These are phyloP conservation scores for Licmophora abbreviata DNA, from an alignment of 108 stramenopile genomes.

Conservation along the genomic window DNA sequence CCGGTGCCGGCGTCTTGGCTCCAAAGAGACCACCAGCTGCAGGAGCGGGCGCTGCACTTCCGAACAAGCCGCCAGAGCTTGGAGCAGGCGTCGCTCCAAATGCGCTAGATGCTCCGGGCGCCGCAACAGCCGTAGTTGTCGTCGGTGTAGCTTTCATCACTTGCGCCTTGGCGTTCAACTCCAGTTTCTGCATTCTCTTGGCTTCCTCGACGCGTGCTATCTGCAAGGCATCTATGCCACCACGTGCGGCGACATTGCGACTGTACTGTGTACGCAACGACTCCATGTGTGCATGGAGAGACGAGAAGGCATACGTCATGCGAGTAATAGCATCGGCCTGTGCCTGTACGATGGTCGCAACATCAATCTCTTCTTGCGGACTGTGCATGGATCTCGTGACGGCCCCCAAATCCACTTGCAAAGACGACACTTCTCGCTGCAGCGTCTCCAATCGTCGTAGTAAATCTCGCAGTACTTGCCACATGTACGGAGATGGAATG, in stretches of 20 bases:
- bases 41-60: constrained; percentile 50
- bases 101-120: constrained; percentile 14
- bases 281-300: constrained; percentile 44
- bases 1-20: constrained; percentile 30
- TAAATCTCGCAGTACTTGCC: constrained; percentile 51
- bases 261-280: constrained; percentile 36
- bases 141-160: constrained; percentile 28
- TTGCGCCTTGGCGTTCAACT: constrained; percentile 38
- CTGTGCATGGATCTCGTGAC: constrained; percentile 19
- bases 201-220: constrained; percentile 42
- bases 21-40: constrained; percentile 47
- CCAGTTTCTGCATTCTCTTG: constrained; percentile 36
- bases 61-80: constrained; percentile 30
- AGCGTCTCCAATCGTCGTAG: constrained; percentile 35
- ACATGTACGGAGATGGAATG: constrained; percentile 73
- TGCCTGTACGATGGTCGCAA: constrained; percentile 24
- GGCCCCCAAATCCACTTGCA: constrained; percentile 12
- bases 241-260: background rate
- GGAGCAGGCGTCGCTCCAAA: constrained; percentile 15
- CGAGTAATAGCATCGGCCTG: constrained; percentile 47
- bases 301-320: constrained; percentile 31
- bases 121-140: constrained; percentile 16
- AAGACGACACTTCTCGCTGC: constrained; percentile 14
- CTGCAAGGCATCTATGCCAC: constrained; percentile 62
- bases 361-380: constrained; percentile 9